phyloP scores from a whole-genome alignment of 352 stramenopile genomes.

The Phytophthora pini region DNA sequence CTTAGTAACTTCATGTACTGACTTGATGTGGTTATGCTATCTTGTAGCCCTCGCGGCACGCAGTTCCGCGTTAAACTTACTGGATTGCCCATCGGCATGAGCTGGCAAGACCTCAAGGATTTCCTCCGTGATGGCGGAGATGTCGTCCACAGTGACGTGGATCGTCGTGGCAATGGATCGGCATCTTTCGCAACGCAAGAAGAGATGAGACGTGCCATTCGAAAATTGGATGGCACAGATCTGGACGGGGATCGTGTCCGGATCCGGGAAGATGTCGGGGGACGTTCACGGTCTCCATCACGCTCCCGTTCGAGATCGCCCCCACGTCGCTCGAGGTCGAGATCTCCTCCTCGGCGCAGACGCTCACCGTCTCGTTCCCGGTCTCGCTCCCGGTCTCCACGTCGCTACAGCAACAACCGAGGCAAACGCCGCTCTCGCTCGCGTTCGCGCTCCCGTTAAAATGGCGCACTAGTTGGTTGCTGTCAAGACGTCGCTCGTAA shows the following conservation, averaged over 20 bases:
- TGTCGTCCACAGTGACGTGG: slow-evolving; percentile 71
- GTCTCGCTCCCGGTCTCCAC: slow-evolving; percentile 33
- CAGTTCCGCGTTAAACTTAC: slow-evolving; percentile 60
- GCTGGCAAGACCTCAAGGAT: slow-evolving; percentile 72
- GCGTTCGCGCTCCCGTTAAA: slow-evolving; percentile 25
- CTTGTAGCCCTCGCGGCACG: slow-evolving; percentile 47
- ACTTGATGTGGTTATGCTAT: neutral
- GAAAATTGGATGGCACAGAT: slow-evolving; percentile 54
- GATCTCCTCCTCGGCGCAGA: slow-evolving; percentile 35
- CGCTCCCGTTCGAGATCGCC: slow-evolving; percentile 32
- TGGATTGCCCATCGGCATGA: slow-evolving; percentile 53
- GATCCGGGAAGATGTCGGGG: slow-evolving; percentile 35
- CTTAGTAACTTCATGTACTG: slow-evolving; percentile 1
- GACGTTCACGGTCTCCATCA: slow-evolving; percentile 19
- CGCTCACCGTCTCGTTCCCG: slow-evolving; percentile 47
- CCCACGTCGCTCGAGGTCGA: slow-evolving; percentile 22
- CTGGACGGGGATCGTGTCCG: slow-evolving; percentile 57
- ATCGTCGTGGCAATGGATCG: slow-evolving; percentile 63
- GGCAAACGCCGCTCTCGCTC: slow-evolving; percentile 22
- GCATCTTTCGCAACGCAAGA: slow-evolving; percentile 71
- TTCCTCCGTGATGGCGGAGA: slow-evolving; percentile 65
- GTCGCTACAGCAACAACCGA: slow-evolving; percentile 30
- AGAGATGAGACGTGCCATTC: slow-evolving; percentile 64
- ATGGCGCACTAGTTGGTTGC: slow-evolving; percentile 31
- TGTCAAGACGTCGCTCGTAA: slow-evolving; percentile 7